phyloP scores from a whole-genome alignment of 495 filamentous ascomycete genomes.

The Daldinia childiae region DNA sequence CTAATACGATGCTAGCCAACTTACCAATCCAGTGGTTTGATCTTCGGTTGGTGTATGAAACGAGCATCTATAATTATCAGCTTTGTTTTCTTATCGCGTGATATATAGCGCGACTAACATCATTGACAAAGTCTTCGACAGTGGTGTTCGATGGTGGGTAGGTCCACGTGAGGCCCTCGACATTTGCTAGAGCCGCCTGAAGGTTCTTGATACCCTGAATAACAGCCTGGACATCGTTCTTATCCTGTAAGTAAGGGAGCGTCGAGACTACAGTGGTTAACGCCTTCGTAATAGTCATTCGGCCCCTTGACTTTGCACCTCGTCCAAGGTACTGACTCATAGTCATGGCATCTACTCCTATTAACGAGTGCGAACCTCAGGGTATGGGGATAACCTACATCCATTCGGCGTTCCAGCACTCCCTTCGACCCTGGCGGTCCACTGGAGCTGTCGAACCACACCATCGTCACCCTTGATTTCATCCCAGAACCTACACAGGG shows the following conservation, averaged over 20 bases:
- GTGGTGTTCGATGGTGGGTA: constrained; percentile 58
- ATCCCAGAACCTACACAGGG: constrained; percentile 57
- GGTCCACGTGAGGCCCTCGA: constrained; percentile 60
- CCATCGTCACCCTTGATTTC: constrained; percentile 68
- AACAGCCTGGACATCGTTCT: constrained; percentile 60
- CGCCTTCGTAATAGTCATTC: constrained; percentile 67
- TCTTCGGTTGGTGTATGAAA: constrained; percentile 60
- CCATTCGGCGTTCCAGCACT: constrained; percentile 52
- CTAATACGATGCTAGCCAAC: background rate
- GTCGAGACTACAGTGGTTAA: constrained; percentile 65
- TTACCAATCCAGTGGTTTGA: constrained; percentile 56
- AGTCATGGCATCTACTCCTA: constrained; percentile 61
- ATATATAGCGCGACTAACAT: constrained; percentile 18
- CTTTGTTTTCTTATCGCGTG: background rate
- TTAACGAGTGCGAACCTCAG: constrained; percentile 25
- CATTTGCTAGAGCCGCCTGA: constrained; percentile 60
- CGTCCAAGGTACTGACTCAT: constrained; percentile 73
- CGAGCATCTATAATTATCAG: constrained; percentile 45
- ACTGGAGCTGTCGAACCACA: constrained; percentile 72
- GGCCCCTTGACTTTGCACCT: constrained; percentile 68
- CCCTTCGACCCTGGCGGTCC: constrained; percentile 70
- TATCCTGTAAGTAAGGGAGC: constrained; percentile 63
- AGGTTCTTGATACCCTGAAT: constrained; percentile 68
- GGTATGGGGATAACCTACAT: constrained; percentile 36
- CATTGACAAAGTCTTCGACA: constrained; percentile 61